These are phyloP conservation scores for Actinomortierella wolfii DNA, from an alignment of 371 early-diverging fungal species.

Conservation along the genomic window DNA sequence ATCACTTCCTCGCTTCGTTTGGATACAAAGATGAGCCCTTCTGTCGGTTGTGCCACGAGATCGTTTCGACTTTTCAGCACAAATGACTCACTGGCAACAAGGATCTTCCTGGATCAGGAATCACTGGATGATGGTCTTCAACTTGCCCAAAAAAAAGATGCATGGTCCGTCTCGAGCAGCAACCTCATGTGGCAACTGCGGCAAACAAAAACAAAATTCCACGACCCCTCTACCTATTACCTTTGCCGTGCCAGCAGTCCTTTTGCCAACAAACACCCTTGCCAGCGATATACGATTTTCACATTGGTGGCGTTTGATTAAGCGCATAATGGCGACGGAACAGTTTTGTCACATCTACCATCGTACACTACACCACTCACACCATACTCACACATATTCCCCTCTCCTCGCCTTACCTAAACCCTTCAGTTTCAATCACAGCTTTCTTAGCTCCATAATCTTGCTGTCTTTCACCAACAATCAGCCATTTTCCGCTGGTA, in stretches of 20 bases:
- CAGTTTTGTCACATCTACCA: no score
- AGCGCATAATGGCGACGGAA: constrained; percentile 5
- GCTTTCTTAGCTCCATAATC: no score
- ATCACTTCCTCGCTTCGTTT: constrained; percentile 25
- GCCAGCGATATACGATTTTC: constrained; percentile 16
- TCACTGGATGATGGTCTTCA: constrained; percentile 9
- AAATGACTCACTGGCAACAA: constrained; percentile 18
- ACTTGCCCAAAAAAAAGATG: constrained; percentile 5
- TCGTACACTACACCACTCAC: no score
- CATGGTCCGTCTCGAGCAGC: neutral
- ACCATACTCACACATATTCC: no score
- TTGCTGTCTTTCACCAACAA: no score
- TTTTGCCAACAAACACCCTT: constrained; percentile 10
- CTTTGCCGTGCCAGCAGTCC: constrained; percentile 5
- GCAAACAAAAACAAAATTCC: neutral
- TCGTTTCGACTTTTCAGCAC: constrained; percentile 9
- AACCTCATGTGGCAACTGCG: neutral
- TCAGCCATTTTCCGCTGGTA: no score
- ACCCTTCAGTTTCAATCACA: no score
- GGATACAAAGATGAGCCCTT: constrained; percentile 12
- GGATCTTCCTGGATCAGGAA: constrained; percentile 18
- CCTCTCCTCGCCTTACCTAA: no score
- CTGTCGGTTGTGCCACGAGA: constrained; percentile 12
- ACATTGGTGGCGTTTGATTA: constrained; percentile 5
- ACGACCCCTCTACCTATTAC: constrained; percentile 3